Evolutionary conservation across 1,284 basidiomycete genomes (phyloP), one percentile per base, ranked within the genome.

Genomic region (Ustilago lituana): DNA sequence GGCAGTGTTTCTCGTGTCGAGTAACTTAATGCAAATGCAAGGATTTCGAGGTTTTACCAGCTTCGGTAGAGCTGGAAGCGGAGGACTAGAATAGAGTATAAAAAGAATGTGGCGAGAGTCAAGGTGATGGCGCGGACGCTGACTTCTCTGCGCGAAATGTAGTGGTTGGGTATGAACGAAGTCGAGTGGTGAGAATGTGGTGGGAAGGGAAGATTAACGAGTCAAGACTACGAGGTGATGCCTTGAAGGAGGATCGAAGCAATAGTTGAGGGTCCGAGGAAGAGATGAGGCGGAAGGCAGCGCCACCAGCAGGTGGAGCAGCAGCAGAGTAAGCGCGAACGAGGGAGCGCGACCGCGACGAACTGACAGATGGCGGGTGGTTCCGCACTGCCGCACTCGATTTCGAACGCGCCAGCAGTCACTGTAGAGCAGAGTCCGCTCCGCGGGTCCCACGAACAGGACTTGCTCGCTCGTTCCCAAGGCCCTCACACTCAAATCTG

Each of bases 291-390:
- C 31, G 14, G 19, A 20, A 17, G 19, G 32, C 17, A n/a, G 12
- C n/a, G n/a, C n/a, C n/a, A n/a, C n/a, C n/a, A n/a, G n/a, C n/a
- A 33, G 37, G 45, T 37, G 50, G 44, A 52, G 57, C 46, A 29
- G 32, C 19, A 15, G 43, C 15, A n/a, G 45, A 43, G 38, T 17
- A 20, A 29, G 44, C 56, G 56, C 49, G 44, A 48, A 22, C 40
- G 22, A 23, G 35, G 22, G 15, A 51, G 48, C 48, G 55, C 55
- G 55, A 50, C 47, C 55, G 55, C 55, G 55, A 57, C 17, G 19
- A 17, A 37, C 19, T 20, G 22, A 17, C 10, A 26, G 26, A n/a
- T 26, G 31, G 10, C 8, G 8, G 19, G 26, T 11, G 38, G 20
- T 31, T 24, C 22, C 24, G 38, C 37, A 36, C 35, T 32, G 24